Conservation (phyloP, 306 rosid genomes). For the Medicago arabica region DNA sequence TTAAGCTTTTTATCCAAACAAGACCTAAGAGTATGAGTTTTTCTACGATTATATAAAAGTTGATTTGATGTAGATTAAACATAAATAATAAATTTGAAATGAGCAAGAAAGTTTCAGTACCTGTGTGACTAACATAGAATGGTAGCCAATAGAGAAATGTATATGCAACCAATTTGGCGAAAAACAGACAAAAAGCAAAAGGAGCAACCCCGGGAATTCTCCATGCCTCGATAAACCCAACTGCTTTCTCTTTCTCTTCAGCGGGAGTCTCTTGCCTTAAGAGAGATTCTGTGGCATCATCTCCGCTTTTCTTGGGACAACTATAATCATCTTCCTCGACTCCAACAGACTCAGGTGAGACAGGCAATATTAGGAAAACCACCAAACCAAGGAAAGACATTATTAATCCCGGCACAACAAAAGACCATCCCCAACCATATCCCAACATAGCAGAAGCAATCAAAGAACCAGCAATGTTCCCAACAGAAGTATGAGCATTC, state of each 20-base stretch:
- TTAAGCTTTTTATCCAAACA: too few species aligned
- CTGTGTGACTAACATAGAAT: constrained; percentile 91
- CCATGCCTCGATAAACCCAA: constrained; percentile 98
- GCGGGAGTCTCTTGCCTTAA: constrained; percentile 49
- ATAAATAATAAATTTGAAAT: background rate
- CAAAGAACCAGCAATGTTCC: constrained; percentile 91
- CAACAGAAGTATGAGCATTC: constrained; percentile 98
- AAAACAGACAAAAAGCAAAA: constrained; percentile 92
- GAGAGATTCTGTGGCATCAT: constrained; percentile 60
- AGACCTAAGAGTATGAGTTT: too few species aligned
- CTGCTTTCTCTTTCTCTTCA: constrained; percentile 57
- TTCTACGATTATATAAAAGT: too few species aligned
- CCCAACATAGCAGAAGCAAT: constrained; percentile 82
- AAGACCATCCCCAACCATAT: constrained; percentile 99
- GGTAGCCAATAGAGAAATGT: constrained; percentile 99
- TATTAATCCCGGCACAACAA: constrained; percentile 79
- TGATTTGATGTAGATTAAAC: too few species aligned
- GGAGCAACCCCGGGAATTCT: constrained; percentile 98
- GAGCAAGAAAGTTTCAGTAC: constrained; percentile 45
- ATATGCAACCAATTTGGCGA: constrained; percentile 96
- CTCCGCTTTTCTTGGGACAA: constrained; percentile 65
- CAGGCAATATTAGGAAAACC: constrained; percentile 73
- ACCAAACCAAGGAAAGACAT: constrained; percentile 66
- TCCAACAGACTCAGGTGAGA: constrained; percentile 76
- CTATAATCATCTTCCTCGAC: constrained; percentile 59